These are phyloP conservation scores for Pelagomonas calceolata DNA, from an alignment of 108 stramenopile species.

Conservation along the genomic window DNA sequence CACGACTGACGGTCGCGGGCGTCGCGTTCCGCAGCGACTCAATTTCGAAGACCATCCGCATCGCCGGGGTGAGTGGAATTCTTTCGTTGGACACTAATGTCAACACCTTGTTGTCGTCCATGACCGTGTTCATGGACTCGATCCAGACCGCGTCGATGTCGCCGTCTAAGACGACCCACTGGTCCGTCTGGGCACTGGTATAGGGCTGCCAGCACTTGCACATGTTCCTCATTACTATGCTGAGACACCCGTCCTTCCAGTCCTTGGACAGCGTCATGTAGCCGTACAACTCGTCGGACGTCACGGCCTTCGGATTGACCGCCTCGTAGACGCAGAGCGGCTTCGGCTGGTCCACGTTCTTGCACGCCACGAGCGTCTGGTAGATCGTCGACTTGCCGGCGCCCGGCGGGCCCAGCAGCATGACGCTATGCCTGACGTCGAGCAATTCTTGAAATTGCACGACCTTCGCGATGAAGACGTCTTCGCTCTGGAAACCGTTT, in stretches of 20 bases:
- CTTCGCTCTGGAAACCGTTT: conserved; percentile 9
- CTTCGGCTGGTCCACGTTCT: conserved; percentile 15
- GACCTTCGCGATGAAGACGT: conserved; percentile 35
- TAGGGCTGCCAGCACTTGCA: conserved; percentile 19
- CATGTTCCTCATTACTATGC: conserved; percentile 37
- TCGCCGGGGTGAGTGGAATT: conserved; percentile 40
- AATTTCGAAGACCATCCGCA: conserved; percentile 54
- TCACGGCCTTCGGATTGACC: conserved; percentile 51
- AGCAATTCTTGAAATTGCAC: conserved; percentile 32
- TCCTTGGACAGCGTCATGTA: conserved; percentile 40
- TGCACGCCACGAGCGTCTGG: conserved; percentile 25
- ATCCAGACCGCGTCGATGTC: conserved; percentile 57
- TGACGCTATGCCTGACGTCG: conserved; percentile 35
- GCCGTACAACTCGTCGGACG: conserved; percentile 48
- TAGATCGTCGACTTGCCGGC: conserved; percentile 36
- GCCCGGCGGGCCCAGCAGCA: conserved; percentile 37
- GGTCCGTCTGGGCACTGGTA: conserved; percentile 27
- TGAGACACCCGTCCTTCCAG: conserved; percentile 48
- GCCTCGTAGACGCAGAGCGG: conserved; percentile 15
- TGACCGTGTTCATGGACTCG: conserved; percentile 55
- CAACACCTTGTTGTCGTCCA: conserved; percentile 59
- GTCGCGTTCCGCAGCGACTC: conserved; percentile 41
- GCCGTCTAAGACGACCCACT: conserved; percentile 52
- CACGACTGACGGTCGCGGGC: conserved; percentile 45
- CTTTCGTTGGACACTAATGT: conserved; percentile 50